phyloP scores from a whole-genome alignment of 2,329 filamentous ascomycete species.

The Talaromyces sp. region DNA sequence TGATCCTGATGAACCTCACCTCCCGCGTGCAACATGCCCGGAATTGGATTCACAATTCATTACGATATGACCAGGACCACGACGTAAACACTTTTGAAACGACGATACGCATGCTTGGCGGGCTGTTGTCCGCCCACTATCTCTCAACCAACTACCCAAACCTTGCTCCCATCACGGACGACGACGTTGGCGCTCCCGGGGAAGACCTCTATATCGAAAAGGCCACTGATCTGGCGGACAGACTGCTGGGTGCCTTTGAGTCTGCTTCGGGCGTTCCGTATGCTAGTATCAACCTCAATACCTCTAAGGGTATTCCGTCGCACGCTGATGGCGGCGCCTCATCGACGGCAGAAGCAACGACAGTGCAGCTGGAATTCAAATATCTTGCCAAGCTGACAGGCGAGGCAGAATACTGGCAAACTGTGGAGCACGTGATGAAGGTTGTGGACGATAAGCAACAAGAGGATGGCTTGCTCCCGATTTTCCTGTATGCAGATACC shows the following conservation, averaged over 20 bases:
- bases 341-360: constrained; percentile 89
- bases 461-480: constrained; percentile 80
- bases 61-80: constrained; percentile 87
- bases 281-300: constrained; percentile 82
- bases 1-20: constrained; percentile 98
- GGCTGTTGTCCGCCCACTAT: constrained; percentile 53
- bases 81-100: constrained; percentile 46
- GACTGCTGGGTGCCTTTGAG: constrained; percentile 81
- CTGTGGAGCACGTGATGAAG: constrained; percentile 85
- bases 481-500: constrained; percentile 75
- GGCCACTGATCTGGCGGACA: constrained; percentile 84
- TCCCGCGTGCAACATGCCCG: constrained; percentile 76
- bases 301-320: constrained; percentile 68
- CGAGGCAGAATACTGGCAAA: constrained; percentile 87
- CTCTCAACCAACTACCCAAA: constrained; percentile 76
- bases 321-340: constrained; percentile 83
- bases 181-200: constrained; percentile 66
- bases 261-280: constrained; percentile 81
- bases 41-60: constrained; percentile 75
- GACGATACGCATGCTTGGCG: constrained; percentile 24
- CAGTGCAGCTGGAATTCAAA: constrained; percentile 92
- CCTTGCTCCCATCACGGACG: constrained; percentile 68
- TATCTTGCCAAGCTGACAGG: constrained; percentile 93
- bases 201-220: constrained; percentile 96
- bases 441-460: constrained; percentile 77